phyloP scores from a whole-genome alignment of 257 asterid genomes.

The Perilla frutescens region DNA sequence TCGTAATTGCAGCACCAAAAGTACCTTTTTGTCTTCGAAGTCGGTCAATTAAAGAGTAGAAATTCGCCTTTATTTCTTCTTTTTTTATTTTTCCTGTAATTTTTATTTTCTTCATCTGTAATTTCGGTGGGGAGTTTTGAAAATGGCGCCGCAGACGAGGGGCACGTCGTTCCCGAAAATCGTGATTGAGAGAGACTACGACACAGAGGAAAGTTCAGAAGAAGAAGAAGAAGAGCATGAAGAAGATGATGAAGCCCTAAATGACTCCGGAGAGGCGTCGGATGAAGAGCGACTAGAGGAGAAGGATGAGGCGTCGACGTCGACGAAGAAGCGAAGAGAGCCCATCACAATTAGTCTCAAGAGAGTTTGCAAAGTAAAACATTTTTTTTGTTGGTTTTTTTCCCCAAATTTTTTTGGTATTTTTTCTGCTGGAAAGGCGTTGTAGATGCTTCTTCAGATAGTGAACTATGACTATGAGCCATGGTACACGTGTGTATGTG shows the following conservation, averaged over 20 bases:
- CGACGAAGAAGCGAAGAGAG: slow-evolving; percentile 46
- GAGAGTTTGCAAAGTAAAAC: slow-evolving; percentile 83
- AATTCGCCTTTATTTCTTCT: background rate
- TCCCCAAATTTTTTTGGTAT: background rate
- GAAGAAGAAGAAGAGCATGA: slow-evolving; percentile 38
- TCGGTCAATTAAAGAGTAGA: slow-evolving; percentile 32
- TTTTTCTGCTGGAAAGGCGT: background rate
- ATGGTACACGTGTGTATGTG: background rate
- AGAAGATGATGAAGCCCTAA: slow-evolving; percentile 31
- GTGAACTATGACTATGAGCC: background rate
- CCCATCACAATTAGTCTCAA: slow-evolving; percentile 82
- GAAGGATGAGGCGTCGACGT: slow-evolving; percentile 42
- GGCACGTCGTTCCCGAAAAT: slow-evolving; percentile 65
- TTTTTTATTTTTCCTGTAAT: background rate
- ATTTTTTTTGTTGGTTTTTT: background rate
- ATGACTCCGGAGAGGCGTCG: slow-evolving; percentile 44
- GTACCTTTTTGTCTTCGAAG: slow-evolving; percentile 26
- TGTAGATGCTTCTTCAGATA: background rate
- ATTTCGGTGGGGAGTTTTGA: slow-evolving; percentile 2
- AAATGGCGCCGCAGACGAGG: slow-evolving; percentile 80
- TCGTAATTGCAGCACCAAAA: slow-evolving; percentile 25
- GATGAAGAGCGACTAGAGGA: slow-evolving; percentile 38
- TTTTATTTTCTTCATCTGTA: background rate
- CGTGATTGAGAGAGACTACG: slow-evolving; percentile 73
- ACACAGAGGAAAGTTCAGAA: slow-evolving; percentile 71